Evolutionary conservation across 2,329 filamentous ascomycete species (phyloP).

Genomic region (Harringtonia lauricola): DNA sequence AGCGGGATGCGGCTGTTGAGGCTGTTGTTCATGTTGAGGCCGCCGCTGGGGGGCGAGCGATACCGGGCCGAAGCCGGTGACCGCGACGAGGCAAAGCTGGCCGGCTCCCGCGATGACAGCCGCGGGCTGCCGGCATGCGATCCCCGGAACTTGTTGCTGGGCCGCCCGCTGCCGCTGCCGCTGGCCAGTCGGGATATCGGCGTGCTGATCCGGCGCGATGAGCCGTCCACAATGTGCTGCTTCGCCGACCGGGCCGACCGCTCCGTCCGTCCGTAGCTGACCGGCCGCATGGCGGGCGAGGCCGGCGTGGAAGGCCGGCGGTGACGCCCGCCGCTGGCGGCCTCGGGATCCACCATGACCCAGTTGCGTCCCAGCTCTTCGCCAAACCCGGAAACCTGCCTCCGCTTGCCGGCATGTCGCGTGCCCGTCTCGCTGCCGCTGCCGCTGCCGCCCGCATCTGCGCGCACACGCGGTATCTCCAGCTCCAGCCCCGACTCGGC

Average conservation of each 20-base stretch:
- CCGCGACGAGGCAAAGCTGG: conserved; percentile 42
- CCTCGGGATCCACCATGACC: conserved; percentile 54
- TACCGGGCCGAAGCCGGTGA: conserved; percentile 21
- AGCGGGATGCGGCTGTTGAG: conserved; percentile 36
- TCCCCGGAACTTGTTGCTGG: conserved; percentile 20
- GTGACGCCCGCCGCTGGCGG: too few relatives aligned
- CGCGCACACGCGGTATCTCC: too few relatives aligned
- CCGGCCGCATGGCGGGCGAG: too few relatives aligned
- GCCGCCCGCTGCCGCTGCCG: not conserved
- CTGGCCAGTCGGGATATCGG: conserved; percentile 26
- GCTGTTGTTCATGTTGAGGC: too few relatives aligned
- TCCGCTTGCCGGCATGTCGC: conserved; percentile 37
- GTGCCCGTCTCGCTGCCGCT: not conserved
- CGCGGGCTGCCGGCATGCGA: conserved; percentile 35
- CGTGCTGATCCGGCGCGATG: conserved; percentile 33
- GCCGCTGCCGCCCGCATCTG: too few relatives aligned
- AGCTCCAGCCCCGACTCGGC: not conserved
- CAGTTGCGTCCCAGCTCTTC: conserved; percentile 56
- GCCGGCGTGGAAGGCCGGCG: too few relatives aligned
- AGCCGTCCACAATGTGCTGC: conserved; percentile 17
- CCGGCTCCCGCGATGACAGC: conserved; percentile 29
- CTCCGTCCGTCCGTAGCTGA: too few relatives aligned
- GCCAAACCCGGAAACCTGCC: conserved; percentile 38
- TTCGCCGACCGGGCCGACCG: conserved; percentile 6
- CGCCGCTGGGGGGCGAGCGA: conserved; percentile 4